These are phyloP conservation scores for Talaromyces sp. DNA, from an alignment of 2,329 filamentous ascomycete species.

Conservation along the genomic window DNA sequence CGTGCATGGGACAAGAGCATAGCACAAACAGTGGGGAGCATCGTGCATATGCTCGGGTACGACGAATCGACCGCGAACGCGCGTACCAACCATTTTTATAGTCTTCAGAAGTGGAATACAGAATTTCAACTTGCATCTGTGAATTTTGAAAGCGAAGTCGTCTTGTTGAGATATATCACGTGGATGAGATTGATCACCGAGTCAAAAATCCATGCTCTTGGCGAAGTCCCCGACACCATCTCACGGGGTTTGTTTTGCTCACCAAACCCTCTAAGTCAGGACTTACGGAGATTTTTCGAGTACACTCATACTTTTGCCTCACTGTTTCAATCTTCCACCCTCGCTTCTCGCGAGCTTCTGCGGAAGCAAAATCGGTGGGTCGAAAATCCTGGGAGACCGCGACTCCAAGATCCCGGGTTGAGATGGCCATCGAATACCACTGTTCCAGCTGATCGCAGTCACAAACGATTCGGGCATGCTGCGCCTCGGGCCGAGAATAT, in stretches of 20 bases:
- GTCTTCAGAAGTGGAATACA: neutral
- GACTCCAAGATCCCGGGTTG: neutral
- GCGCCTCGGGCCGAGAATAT: neutral
- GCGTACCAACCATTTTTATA: neutral
- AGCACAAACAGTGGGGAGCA: neutral
- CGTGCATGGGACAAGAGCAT: neutral
- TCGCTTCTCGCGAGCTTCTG: neutral
- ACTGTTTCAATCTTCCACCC: neutral
- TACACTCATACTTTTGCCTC: slow-evolving; percentile 13
- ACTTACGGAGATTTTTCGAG: slow-evolving; percentile 14
- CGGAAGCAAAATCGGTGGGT: neutral
- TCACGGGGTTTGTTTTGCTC: slow-evolving; percentile 15
- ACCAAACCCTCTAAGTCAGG: slow-evolving; percentile 18
- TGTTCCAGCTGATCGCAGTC: neutral
- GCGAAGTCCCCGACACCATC: slow-evolving; percentile 10
- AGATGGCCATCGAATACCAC: neutral
- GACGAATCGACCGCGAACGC: neutral
- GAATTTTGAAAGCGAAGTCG: neutral
- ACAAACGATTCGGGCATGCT: neutral
- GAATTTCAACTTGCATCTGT: neutral
- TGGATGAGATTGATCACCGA: slow-evolving; percentile 21
- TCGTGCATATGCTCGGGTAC: neutral
- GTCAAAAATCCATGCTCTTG: slow-evolving; percentile 14
- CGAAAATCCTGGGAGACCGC: too few relatives aligned
- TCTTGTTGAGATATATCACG: slow-evolving; percentile 14